Evolutionary conservation across 2,329 filamentous ascomycete species (phyloP), one percentile per base, ranked within the genome.

Genomic region (Ophiostoma tasmaniense): DNA sequence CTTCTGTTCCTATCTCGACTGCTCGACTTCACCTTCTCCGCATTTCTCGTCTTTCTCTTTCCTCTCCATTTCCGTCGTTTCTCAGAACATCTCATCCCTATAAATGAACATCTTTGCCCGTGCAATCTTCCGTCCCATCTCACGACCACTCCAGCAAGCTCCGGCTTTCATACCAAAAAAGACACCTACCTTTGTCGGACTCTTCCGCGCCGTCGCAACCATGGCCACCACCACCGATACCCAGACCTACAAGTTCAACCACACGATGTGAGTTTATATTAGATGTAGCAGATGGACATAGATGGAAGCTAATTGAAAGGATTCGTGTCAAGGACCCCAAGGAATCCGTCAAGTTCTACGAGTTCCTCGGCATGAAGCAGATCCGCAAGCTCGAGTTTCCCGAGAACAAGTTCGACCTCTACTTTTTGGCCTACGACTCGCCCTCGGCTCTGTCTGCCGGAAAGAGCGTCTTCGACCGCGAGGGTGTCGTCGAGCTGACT

Each of bases 251-350:
- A 91, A 95, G 79, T 83, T 90, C 78, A 94, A 95, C 80, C 91
- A 95, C 83, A 90, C 91, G 69, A 98, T 98, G 94, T 64, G 35
- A 20, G 59, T 64, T 61, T 13, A 1, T 17, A 33, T 25, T 20
- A n/a, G 7, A 30, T 25, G 3, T 45, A 17, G 28, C 30, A 3
- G 30, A 3, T 6, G 6, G 6, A 6, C 6, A 6, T 33, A 33
- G 30, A 33, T 33, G 6, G 68, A 35, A 67, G 35, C 5, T 66
- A n/a, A 62, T 30, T 8, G 8, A 20, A 6, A 64, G 61, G 61
- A 84, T 97, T 77, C 90, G 94, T 78, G 90, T 98, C 77, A 98
- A 98, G 80, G 93, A 99, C 81, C 94, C 94, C 13, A 89, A 93
- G 80, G 87, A 84, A 77, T 92, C 90, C 86, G 88, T 98, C 79